Conservation (phyloP, 2,329 filamentous ascomycete genomes). For the Laburnicola sp. region DNA sequence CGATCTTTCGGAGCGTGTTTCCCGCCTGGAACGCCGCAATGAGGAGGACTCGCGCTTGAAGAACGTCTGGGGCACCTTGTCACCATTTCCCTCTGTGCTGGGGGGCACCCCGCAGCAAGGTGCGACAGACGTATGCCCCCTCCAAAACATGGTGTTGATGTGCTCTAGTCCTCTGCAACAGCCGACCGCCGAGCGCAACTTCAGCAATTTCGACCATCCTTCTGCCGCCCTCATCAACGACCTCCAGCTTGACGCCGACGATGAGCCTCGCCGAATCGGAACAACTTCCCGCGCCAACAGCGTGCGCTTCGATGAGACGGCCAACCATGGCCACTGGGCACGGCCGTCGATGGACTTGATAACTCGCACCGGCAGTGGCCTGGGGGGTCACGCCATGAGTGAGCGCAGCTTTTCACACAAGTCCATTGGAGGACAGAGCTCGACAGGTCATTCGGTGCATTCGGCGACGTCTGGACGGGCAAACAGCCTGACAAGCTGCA, state of each 20-base stretch:
- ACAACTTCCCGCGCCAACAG: slow-evolving; percentile 93
- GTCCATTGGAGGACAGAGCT: slow-evolving; percentile 93
- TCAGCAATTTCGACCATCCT: slow-evolving; percentile 88
- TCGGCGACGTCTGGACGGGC: slow-evolving; percentile 78
- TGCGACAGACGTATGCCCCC: slow-evolving; percentile 48
- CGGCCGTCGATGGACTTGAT: slow-evolving; percentile 83
- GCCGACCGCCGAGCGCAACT: slow-evolving; percentile 72
- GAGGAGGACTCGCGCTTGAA: slow-evolving; percentile 69
- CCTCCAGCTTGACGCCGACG: slow-evolving; percentile 82
- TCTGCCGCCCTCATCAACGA: slow-evolving; percentile 77
- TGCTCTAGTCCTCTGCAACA: slow-evolving; percentile 74
- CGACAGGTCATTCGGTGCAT: slow-evolving; percentile 79
- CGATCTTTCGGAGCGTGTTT: slow-evolving; percentile 64
- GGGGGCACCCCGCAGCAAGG: slow-evolving; percentile 85
- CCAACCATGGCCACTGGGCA: slow-evolving; percentile 86
- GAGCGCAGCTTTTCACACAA: slow-evolving; percentile 93
- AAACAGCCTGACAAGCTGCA: slow-evolving; percentile 70
- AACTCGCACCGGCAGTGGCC: slow-evolving; percentile 75
- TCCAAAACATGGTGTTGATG: slow-evolving; percentile 20
- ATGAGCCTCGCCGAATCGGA: slow-evolving; percentile 81
- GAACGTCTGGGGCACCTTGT: slow-evolving; percentile 82
- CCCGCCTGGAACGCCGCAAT: slow-evolving; percentile 63
- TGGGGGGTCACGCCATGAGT: slow-evolving; percentile 78
- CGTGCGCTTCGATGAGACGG: slow-evolving; percentile 95
- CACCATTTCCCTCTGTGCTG: slow-evolving; percentile 84